Conservation (phyloP, 78 protist species). For the Tieghemostelium lacteum region DNA sequence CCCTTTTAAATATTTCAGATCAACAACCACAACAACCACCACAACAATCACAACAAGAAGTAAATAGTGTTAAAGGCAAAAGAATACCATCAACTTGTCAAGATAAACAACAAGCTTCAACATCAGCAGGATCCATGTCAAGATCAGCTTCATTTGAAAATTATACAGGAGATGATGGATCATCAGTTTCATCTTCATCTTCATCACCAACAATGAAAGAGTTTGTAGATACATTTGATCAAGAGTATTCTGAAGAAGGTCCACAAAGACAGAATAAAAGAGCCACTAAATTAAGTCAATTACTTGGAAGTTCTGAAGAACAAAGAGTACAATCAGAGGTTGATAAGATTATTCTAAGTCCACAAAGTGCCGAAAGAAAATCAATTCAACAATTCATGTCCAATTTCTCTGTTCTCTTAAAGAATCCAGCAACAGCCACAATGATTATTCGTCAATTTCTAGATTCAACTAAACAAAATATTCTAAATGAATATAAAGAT, state of each 20-base stretch:
- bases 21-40: neutral
- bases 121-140: slow-evolving; percentile 7
- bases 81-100: neutral
- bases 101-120: neutral
- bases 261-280: slow-evolving; percentile 9
- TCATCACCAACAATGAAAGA: neutral
- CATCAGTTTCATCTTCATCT: slow-evolving; percentile 12
- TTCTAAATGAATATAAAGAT: slow-evolving; percentile 34
- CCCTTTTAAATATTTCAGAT: neutral
- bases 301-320: slow-evolving; percentile 60
- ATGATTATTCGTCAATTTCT: slow-evolving; percentile 45
- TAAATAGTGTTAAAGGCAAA: neutral
- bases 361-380: slow-evolving; percentile 32
- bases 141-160: slow-evolving; percentile 56
- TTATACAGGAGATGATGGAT: neutral
- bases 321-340: slow-evolving; percentile 65
- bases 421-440: slow-evolving; percentile 22
- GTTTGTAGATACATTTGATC: neutral
- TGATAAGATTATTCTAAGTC: slow-evolving; percentile 46
- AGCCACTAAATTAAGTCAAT: slow-evolving; percentile 46
- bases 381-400: slow-evolving; percentile 56
- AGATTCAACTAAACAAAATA: slow-evolving; percentile 40
- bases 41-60: neutral
- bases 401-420: slow-evolving; percentile 25
- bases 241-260: neutral